phyloP scores from a whole-genome alignment of 164 flowering plant species.

The Aristolochia fimbriata region DNA sequence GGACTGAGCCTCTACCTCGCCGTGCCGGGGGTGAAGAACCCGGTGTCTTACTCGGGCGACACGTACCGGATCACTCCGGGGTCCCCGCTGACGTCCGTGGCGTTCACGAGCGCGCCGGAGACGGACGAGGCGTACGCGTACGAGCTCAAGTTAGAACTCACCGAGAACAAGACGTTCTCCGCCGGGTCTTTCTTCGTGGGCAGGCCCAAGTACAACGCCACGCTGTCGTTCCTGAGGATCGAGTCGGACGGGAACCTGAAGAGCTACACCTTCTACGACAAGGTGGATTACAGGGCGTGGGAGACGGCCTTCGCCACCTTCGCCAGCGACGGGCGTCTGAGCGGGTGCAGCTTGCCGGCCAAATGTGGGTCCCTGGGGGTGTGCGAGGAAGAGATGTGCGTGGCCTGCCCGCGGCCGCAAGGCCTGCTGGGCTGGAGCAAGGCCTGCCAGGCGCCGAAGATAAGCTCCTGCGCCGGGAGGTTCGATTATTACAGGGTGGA shows the following conservation, averaged over 20 bases:
- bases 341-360: conserved; percentile 20
- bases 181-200: background rate
- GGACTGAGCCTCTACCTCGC: conserved; percentile 10
- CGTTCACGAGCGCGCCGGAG: conserved; percentile 9
- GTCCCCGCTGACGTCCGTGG: background rate
- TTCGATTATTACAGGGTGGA: conserved; percentile 16
- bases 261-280: conserved; percentile 19
- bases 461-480: conserved; percentile 5
- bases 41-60: background rate
- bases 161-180: background rate
- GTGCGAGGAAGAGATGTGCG: conserved; percentile 22
- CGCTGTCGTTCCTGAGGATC: conserved; percentile 14
- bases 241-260: conserved; percentile 25
- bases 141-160: conserved; percentile 4
- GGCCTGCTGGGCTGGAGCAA: conserved; percentile 23
- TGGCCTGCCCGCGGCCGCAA: conserved; percentile 19
- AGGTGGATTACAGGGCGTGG: conserved; percentile 17
- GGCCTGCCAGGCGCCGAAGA: conserved; percentile 10
- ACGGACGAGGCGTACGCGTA: conserved; percentile 2
- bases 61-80: background rate
- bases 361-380: conserved; percentile 29
- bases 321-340: conserved; percentile 1
- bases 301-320: conserved; percentile 18
- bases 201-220: conserved; percentile 17
- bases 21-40: background rate